A percentile compares a stretch with the other conserved stretches of the same genome.
phyloP scores from a whole-genome alignment of 2,329 filamentous ascomycete species.

The Westerdykella ornata region DNA sequence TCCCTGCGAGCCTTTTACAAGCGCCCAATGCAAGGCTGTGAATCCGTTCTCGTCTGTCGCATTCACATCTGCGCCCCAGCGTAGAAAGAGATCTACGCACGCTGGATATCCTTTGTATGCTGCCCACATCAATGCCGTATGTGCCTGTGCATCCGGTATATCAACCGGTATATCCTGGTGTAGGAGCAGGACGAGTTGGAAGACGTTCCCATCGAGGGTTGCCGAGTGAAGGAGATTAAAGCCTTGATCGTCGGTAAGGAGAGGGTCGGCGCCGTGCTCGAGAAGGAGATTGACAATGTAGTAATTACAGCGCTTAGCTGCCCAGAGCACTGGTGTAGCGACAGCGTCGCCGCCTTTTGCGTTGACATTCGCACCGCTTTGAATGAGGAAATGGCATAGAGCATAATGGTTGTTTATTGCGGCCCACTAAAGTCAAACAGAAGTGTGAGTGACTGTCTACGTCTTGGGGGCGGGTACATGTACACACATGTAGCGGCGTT shows the following conservation, averaged over 20 bases:
- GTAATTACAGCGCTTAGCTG: slow-evolving; percentile 91
- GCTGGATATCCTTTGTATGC: slow-evolving; percentile 94
- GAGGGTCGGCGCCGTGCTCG: slow-evolving; percentile 83
- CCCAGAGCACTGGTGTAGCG: slow-evolving; percentile 93
- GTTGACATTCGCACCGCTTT: slow-evolving; percentile 82
- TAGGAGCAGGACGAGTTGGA: slow-evolving; percentile 78
- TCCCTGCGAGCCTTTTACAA: slow-evolving; percentile 84
- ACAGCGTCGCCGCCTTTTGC: slow-evolving; percentile 91
- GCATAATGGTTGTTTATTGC: slow-evolving; percentile 98
- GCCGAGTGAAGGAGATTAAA: slow-evolving; percentile 98
- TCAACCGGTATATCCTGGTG: slow-evolving; percentile 96
- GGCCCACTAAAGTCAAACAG: slow-evolving; percentile 65
- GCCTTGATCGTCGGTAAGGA: slow-evolving; percentile 87
- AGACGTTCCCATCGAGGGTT: slow-evolving; percentile 92
- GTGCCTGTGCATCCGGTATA: slow-evolving; percentile 78
- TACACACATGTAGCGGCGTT: slow-evolving; percentile 79
- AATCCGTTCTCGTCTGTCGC: slow-evolving; percentile 87
- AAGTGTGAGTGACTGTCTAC: background rate
- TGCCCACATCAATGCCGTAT: slow-evolving; percentile 97
- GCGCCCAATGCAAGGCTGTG: slow-evolving; percentile 89
- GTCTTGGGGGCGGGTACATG: background rate
- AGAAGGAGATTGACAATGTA: slow-evolving; percentile 92
- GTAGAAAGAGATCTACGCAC: slow-evolving; percentile 84
- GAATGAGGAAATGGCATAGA: slow-evolving; percentile 92
- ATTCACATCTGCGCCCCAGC: slow-evolving; percentile 93